Conservation (phyloP, 164 flowering plant genomes). For the Vitis labrusca region DNA sequence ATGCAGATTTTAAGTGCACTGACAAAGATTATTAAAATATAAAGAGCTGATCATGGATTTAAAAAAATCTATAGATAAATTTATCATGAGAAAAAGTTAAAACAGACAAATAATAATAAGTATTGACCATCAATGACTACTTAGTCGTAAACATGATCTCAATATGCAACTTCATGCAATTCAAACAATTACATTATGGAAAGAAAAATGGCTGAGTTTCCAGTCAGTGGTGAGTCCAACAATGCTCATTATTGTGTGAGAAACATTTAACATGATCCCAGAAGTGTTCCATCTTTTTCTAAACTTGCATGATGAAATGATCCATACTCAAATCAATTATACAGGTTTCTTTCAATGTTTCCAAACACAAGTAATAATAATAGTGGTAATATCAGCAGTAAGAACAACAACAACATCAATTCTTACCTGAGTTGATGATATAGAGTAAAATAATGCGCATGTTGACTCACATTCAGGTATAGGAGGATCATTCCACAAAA, state of each 20-base stretch:
- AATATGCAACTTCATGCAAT: too few species aligned
- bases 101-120: not conserved
- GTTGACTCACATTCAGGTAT: conserved; percentile 78
- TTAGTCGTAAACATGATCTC: not conserved
- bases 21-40: too few species aligned
- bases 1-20: conserved; percentile 4
- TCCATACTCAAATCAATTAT: not conserved
- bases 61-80: conserved; percentile 1
- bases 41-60: conserved; percentile 5
- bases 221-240: too few species aligned
- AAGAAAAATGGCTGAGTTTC: too few species aligned
- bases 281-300: not conserved
- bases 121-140: not conserved
- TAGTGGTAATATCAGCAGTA: too few species aligned
- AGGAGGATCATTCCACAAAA: conserved; percentile 88
- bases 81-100: too few species aligned
- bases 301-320: not conserved
- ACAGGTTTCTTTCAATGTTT: not conserved
- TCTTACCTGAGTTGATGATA: conserved; percentile 89
- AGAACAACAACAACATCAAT: not conserved
- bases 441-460: conserved; percentile 90
- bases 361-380: too few species aligned
- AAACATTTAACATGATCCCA: not conserved
- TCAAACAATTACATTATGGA: too few species aligned
- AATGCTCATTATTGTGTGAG: not conserved